These are phyloP conservation scores for Dacryopinax spathularia DNA, from an alignment of 768 basidiomycete genomes.

Conservation along the genomic window DNA sequence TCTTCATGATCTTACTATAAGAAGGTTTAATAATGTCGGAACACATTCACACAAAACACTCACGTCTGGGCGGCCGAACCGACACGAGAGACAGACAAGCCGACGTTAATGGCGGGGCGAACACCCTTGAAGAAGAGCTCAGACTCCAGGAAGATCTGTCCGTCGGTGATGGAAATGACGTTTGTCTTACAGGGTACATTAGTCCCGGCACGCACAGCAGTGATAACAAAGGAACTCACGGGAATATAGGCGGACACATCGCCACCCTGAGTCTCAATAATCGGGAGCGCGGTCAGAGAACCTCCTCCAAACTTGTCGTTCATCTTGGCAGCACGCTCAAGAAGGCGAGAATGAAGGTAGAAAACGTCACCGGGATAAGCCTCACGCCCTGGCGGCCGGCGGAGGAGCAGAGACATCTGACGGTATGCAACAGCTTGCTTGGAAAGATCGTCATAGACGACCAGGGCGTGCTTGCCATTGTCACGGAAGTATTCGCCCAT, in stretches of 20 bases:
- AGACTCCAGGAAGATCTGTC: conserved; percentile 99
- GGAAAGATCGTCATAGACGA: conserved; percentile 98
- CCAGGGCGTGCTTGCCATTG: conserved; percentile 98
- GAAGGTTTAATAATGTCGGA: background rate
- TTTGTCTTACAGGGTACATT: conserved; percentile 28
- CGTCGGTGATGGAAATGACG: conserved; percentile 99
- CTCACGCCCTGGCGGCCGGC: conserved; percentile 99
- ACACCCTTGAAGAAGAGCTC: conserved; percentile 99
- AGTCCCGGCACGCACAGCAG: conserved; percentile 2
- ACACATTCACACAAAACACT: conserved; percentile 22
- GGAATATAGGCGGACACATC: conserved; percentile 99
- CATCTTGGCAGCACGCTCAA: conserved; percentile 99
- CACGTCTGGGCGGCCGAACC: conserved; percentile 99
- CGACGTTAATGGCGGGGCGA: conserved; percentile 99
- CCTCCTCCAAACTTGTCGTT: conserved; percentile 98
- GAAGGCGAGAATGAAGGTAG: conserved; percentile 99
- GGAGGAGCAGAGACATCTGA: conserved; percentile 99
- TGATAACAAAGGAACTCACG: conserved; percentile 29
- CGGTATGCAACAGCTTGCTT: conserved; percentile 99
- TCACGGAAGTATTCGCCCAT: conserved; percentile 99
- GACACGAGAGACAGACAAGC: conserved; percentile 99
- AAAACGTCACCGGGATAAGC: conserved; percentile 99
- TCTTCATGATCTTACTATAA: conserved; percentile 94
- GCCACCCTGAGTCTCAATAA: conserved; percentile 99
- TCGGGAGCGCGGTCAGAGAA: conserved; percentile 94